A percentile compares a stretch with the other conserved stretches of the same genome.
These are phyloP conservation scores for Leptosphaerulina australis DNA, from an alignment of 2,329 filamentous ascomycete genomes.

Conservation along the genomic window DNA sequence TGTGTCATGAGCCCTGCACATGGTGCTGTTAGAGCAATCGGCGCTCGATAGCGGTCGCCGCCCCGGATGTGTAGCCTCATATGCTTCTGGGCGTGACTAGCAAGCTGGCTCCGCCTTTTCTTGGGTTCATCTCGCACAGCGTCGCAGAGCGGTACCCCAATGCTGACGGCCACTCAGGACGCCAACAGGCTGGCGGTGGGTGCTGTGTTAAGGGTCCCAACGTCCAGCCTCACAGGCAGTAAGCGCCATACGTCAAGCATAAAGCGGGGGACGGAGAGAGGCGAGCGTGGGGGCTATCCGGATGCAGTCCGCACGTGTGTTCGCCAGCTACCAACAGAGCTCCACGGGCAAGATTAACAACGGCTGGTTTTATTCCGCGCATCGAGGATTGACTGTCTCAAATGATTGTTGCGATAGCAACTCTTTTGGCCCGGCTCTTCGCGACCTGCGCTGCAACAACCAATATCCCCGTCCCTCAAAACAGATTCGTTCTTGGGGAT, in stretches of 20 bases:
- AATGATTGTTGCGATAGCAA: not conserved
- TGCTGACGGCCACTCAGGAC: not conserved
- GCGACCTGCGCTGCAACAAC: not conserved
- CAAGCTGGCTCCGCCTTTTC: constrained; percentile 5
- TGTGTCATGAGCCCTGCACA: not conserved
- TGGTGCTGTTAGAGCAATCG: constrained; percentile 2
- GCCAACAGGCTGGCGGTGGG: not conserved
- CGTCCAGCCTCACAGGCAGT: constrained; percentile 11
- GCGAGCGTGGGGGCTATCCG: constrained; percentile 16
- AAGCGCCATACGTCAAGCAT: constrained; percentile 9
- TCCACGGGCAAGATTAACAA: constrained; percentile 1
- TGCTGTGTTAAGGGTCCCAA: not conserved
- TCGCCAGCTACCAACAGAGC: not conserved
- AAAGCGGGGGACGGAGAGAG: constrained; percentile 17
- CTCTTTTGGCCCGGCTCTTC: not conserved
- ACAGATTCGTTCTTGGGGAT: not conserved
- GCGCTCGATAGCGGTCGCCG: constrained; percentile 7
- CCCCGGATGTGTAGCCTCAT: constrained; percentile 5
- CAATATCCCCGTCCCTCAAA: not conserved
- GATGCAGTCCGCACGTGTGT: constrained; percentile 6
- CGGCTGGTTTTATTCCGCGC: constrained; percentile 5
- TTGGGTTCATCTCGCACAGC: not conserved
- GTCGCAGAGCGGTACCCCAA: not conserved
- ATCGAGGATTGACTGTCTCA: not conserved
- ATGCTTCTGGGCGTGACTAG: constrained; percentile 9